Percentiles rank a stretch among this genome's conserved stretches.
Conservation (phyloP, 371 early-diverging fungal genomes). For the Mortierella sp. region DNA sequence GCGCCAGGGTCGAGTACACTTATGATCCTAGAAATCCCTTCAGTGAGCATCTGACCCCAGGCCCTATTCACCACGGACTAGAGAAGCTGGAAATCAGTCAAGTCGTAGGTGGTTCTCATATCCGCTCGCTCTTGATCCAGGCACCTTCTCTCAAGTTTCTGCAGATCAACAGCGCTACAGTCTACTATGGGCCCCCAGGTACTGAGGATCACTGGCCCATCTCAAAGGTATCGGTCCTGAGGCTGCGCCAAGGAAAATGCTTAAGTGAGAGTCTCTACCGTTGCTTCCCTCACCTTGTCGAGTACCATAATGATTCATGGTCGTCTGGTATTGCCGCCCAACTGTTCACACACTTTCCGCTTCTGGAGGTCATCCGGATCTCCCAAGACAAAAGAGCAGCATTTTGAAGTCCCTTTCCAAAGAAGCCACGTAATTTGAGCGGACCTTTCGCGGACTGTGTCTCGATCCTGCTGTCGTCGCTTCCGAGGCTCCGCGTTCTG, state of each 20-base stretch:
- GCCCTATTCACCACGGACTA: neutral
- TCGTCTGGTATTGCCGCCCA: neutral
- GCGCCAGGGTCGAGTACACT: no score
- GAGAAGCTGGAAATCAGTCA: neutral
- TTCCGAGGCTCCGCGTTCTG: neutral
- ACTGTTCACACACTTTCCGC: neutral
- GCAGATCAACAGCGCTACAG: neutral
- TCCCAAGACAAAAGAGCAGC: neutral
- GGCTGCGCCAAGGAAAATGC: neutral
- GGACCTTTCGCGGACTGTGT: neutral
- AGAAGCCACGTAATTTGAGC: neutral
- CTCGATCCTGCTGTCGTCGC: neutral
- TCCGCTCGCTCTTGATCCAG: neutral
- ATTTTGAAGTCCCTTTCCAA: neutral
- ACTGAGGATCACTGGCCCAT: neutral
- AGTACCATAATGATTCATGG: neutral
- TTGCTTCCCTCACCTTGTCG: neutral
- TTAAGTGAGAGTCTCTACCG: neutral
- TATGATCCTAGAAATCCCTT: no score
- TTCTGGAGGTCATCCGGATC: neutral
- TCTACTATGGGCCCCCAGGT: neutral
- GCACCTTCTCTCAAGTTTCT: neutral
- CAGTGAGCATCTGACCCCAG: neutral
- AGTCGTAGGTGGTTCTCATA: neutral
- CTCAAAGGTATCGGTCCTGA: neutral